Evolutionary conservation across 257 asterid species (phyloP).

Genomic region (Datura wrightii): DNA sequence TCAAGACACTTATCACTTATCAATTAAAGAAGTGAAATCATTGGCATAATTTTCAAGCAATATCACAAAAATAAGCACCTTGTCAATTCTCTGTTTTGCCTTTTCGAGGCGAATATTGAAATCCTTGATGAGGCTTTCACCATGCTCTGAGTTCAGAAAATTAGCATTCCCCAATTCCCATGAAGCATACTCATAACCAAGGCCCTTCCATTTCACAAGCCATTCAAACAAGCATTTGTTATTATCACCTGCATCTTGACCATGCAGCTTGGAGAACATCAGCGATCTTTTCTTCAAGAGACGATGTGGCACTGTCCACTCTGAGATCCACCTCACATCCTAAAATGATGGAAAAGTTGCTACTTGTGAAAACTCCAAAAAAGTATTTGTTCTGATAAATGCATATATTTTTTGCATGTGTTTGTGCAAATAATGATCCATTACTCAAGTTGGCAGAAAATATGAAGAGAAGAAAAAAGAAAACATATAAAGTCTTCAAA

Average conservation of each 20-base stretch:
- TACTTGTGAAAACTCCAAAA: conserved; percentile 23
- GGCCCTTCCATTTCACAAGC: conserved; percentile 82
- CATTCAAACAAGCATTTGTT: conserved; percentile 61
- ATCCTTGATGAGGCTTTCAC: conserved; percentile 54
- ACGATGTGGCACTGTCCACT: conserved; percentile 74
- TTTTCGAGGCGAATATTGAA: conserved; percentile 54
- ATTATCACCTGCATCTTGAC: conserved; percentile 43
- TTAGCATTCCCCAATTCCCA: conserved; percentile 71
- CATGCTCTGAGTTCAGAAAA: conserved; percentile 53
- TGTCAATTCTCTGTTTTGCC: conserved; percentile 47
- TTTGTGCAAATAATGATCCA: conserved; percentile 11
- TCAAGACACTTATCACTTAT: background rate
- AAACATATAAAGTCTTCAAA: background rate
- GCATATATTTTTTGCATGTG: conserved; percentile 26
- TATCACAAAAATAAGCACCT: conserved; percentile 50
- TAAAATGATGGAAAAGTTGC: conserved; percentile 38
- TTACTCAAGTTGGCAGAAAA: background rate
- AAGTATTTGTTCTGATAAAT: background rate
- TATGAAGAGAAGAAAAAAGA: background rate
- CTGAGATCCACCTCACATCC: conserved; percentile 60
- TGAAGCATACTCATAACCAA: conserved; percentile 63
- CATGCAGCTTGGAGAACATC: conserved; percentile 36
- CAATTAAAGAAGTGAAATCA: conserved; percentile 6
- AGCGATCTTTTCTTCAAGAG: conserved; percentile 60
- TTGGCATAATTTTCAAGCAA: background rate